These are phyloP conservation scores for Plasmodium vivax DNA, from an alignment of 169 alveolate genomes.

Conservation along the genomic window DNA sequence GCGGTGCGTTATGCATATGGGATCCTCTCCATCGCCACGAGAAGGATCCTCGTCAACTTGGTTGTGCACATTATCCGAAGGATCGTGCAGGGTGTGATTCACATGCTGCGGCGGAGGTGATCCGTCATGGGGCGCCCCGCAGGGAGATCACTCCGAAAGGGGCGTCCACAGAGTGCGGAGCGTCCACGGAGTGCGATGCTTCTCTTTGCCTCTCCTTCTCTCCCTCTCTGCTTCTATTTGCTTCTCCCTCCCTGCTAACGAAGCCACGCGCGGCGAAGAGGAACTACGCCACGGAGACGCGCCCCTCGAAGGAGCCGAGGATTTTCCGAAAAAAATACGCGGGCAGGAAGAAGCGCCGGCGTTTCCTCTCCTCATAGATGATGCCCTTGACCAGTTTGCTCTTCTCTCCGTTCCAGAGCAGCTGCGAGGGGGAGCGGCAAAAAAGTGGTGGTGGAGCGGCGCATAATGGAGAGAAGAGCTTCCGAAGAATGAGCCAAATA, in stretches of 20 bases:
- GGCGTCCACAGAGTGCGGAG: no score
- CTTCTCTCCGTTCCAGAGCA: slow-evolving; percentile 41
- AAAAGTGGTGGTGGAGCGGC: background rate
- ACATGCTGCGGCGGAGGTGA: slow-evolving; percentile 26
- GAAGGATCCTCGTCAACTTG: slow-evolving; percentile 40
- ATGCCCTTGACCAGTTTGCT: slow-evolving; percentile 62
- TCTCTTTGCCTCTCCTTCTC: background rate
- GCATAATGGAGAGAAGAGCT: background rate
- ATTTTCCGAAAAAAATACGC: slow-evolving; percentile 42
- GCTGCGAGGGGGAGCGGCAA: slow-evolving; percentile 4
- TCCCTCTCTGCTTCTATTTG: no score
- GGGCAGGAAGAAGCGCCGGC: slow-evolving; percentile 16
- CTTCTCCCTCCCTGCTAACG: background rate
- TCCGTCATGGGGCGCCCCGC: background rate
- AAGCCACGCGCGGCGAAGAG: background rate
- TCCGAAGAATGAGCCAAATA: background rate
- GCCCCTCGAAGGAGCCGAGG: slow-evolving; percentile 41
- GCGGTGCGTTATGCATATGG: slow-evolving; percentile 12
- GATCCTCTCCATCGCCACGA: slow-evolving; percentile 37
- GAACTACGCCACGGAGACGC: background rate
- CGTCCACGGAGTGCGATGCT: background rate
- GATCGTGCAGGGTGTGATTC: slow-evolving; percentile 19
- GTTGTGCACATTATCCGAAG: slow-evolving; percentile 11
- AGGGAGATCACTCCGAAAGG: no score
- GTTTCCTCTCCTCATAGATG: slow-evolving; percentile 45